Evolutionary conservation across 2,329 filamentous ascomycete genomes (phyloP).

Genomic region (Ophiosphaerella herpotricha): DNA sequence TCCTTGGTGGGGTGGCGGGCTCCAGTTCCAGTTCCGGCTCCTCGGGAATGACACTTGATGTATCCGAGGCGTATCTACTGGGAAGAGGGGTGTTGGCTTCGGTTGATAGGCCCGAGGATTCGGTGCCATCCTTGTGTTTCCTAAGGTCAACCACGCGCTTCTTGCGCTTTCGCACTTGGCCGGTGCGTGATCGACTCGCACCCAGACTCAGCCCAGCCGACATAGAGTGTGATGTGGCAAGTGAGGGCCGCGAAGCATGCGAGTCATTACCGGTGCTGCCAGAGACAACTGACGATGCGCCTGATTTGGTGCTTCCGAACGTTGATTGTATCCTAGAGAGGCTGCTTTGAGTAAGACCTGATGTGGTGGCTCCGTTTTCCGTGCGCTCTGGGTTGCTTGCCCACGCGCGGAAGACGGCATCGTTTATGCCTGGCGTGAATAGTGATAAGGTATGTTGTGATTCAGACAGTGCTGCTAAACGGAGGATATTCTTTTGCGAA

Average conservation of each 20-base stretch:
- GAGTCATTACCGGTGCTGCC: conserved; percentile 54
- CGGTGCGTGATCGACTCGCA: conserved; percentile 62
- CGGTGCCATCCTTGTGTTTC: conserved; percentile 59
- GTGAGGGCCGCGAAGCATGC: conserved; percentile 67
- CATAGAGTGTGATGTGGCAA: conserved; percentile 64
- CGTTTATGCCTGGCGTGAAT: conserved; percentile 86
- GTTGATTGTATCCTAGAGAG: conserved; percentile 54
- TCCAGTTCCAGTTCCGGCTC: conserved; percentile 39
- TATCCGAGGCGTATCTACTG: conserved; percentile 64
- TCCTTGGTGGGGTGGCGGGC: conserved; percentile 38
- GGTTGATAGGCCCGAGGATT: conserved; percentile 56
- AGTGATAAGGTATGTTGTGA: conserved; percentile 89
- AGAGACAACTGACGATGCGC: conserved; percentile 40
- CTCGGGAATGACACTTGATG: conserved; percentile 48
- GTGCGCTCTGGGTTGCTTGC: conserved; percentile 74
- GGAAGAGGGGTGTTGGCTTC: conserved; percentile 54
- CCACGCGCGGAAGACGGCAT: conserved; percentile 92
- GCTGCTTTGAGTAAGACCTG: conserved; percentile 49
- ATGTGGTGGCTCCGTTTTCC: conserved; percentile 56
- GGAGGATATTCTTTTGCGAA: conserved; percentile 90
- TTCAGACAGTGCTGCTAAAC: conserved; percentile 79
- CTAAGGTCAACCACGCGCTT: conserved; percentile 80
- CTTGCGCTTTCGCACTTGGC: conserved; percentile 76
- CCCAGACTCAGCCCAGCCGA: conserved; percentile 67
- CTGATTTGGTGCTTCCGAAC: conserved; percentile 54